Base-by-base conservation (phyloP, 257 asterid genomes). In the Solanum chaucha region DNA sequence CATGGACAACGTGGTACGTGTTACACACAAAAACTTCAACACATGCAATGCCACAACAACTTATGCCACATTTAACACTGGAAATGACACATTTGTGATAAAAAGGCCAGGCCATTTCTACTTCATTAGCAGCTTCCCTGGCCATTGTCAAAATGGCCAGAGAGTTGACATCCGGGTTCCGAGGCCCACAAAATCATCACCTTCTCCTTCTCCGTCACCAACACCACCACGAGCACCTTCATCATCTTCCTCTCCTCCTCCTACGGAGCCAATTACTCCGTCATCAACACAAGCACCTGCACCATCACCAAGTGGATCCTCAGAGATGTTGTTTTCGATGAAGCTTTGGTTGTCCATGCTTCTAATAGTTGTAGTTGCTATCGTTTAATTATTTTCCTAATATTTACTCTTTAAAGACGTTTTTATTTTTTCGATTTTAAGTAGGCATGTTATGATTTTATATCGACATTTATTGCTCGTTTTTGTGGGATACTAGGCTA, bases 111-210 rank as follows among this genome's bases (percentile, higher is more conserved):
- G 95, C 40, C 98, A 95, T 87, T 93, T 70, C 80, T 94, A 89
- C 85, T 95, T 94, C 93, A 90, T 94, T 10, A 91, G 96, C 82
- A 14, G 92, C 61, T 1, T 88, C 1, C 90, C 91, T 8, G 90
- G 87, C 86, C 97, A 94, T 87, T 95, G 98, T 14, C 78, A 84
- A 73, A 74, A 85, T 5, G 95, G 97, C 2, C 96, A 90, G 83
- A 93, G 61, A 84, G 90, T 95, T 7, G 95, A 94, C 61, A 91
- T 94, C 4, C 91, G 98, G 34, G 94, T 92, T 4, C 77, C 44
- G 0, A 28, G 28, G 46, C 24, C 88, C 8, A 17, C 35, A 28
- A 10, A 17, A 14, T 9, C 35, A 82, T 17, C 81, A 20, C n/a
- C 68, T 0, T 10, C 82, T 4, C 41, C 86, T 9, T 40, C 68